Base-by-base conservation (phyloP, 139 green algal species). In the Chlamydomonas sp. region DNA sequence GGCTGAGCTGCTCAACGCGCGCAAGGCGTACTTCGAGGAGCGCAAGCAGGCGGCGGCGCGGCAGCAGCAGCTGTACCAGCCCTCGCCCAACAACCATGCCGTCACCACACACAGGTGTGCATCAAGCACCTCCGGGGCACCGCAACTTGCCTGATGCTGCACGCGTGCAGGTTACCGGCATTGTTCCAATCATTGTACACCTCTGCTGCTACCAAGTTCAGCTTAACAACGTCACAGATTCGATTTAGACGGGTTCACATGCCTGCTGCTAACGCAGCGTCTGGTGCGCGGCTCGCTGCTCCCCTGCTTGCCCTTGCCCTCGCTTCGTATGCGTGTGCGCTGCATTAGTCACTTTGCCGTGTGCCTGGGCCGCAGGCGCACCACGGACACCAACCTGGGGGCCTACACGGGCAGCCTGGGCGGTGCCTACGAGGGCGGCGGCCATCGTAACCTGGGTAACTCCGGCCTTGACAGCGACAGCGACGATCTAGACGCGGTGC, bases 21-120 rank as follows among this genome's bases (percentile, higher is more conserved):
- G 90, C 71, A 91, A 91, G 81, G 90, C 85, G 5, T 93, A 93
- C 85, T 93, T 91, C 63, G 88, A 91, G 72, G 90, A 91, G 66
- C 83, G 88, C 74, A 91, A 91, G 83, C 86, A 90, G 86, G 83
- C 83, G 57, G 74, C 73, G 20, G 83, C 83, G 16, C 63, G 74
- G 73, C 63, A 77, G 83, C 83, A 88, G 74, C 83, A 88, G 83
- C 75, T 88, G 63, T 88, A 88, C 75, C 67, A 31, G 62, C 83
- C 83, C 49, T 88, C 83, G 58, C 7, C 83, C 49, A 31, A 4
- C 62, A 88, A 88, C 72, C 61, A 68, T 3, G 31, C 31, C 31
- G n/a, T 77, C 60, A 75, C 72, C 71, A 73, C 71, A 7, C 12
- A 67, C 79, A 18, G 79, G 63, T 72, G 61, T 49, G 79, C 17